A percentile compares a stretch with the other conserved stretches of the same genome.
These are phyloP conservation scores for Umbelopsis ramanniana DNA, from an alignment of 192 early-diverging fungal genomes.

Conservation along the genomic window DNA sequence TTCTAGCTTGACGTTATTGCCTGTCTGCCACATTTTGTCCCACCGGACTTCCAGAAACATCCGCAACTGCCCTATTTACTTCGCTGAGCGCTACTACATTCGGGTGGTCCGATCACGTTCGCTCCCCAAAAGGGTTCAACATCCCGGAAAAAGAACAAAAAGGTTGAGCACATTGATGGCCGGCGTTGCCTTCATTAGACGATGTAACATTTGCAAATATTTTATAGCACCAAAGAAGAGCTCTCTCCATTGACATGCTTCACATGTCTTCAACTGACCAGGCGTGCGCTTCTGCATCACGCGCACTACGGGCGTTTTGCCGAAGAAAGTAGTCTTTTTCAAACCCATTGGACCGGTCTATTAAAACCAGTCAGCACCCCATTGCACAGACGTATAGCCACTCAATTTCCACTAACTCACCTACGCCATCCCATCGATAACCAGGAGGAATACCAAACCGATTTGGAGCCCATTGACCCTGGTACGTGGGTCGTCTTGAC, in stretches of 20 bases:
- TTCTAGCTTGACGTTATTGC: neutral
- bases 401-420: neutral
- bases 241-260: conserved; percentile 1
- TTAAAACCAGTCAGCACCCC: neutral
- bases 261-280: conserved; percentile 71
- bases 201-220: no score
- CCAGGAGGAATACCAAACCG: conserved; percentile 67
- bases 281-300: conserved; percentile 54
- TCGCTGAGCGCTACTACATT: neutral
- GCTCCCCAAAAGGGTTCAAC: neutral
- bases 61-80: neutral
- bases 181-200: no score
- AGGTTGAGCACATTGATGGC: neutral
- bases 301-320: conserved; percentile 34
- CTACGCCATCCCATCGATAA: conserved; percentile 71
- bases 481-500: conserved; percentile 51
- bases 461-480: conserved; percentile 69
- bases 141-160: neutral
- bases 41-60: conserved; percentile 7
- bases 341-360: conserved; percentile 65
- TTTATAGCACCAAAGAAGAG: no score
- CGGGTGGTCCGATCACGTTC: conserved; percentile 9
- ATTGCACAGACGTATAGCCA: neutral
- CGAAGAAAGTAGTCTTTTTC: conserved; percentile 57
- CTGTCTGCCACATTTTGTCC: conserved; percentile 19